Evolutionary conservation across 2,329 filamentous ascomycete species (phyloP), one percentile per base, ranked within the genome.

Genomic region (Scopulariopsis brevicaulis): DNA sequence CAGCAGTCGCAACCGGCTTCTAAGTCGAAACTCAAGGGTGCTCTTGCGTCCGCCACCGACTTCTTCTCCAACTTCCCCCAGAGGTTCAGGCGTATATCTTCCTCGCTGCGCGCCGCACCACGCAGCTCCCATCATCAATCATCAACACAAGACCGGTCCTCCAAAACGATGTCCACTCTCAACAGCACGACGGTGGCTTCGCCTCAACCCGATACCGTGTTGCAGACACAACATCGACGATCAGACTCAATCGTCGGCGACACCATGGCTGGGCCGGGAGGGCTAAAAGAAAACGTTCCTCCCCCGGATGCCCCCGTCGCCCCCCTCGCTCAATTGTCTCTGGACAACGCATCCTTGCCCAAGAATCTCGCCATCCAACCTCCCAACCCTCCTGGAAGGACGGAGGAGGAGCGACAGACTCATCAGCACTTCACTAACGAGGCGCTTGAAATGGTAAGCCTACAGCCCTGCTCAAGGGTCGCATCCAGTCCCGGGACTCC

Each of bases 391-490:
- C 60, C 61, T 12, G 58, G 56, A 12, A 52, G 60, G 10, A 59
- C 55, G 6, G 57, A 58, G 8, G 61, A 64, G 20, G 75, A 79
- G 61, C 70, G 68, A 57, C 70, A 69, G 35, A 66, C 74, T 24
- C 79, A 82, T 62, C 71, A 77, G 59, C 70, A 68, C 51, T 96
- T 91, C 73, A 96, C 95, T 83, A 82, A 86, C 64, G 86, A 93
- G 69, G 92, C 92, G 61, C 80, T 96, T 64, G 80, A 85, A 64
- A 95, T 96, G 90, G 89, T 93, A 74, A 65, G 76, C 69, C 7
- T 32, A 12, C n/a, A 54, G 56, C 8, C 50, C 55, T 53, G 20
- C 12, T n/a, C 46, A 14, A 11, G 4, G 20, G 11, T 14, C 46
- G 7, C 20, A 3, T 20, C 20, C n/a, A 22, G 20, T 3, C 46